A percentile compares a stretch with the other conserved stretches of the same genome.
Evolutionary conservation across 129 eudicot genomes (phyloP).

Genomic region (Arctium lappa): DNA sequence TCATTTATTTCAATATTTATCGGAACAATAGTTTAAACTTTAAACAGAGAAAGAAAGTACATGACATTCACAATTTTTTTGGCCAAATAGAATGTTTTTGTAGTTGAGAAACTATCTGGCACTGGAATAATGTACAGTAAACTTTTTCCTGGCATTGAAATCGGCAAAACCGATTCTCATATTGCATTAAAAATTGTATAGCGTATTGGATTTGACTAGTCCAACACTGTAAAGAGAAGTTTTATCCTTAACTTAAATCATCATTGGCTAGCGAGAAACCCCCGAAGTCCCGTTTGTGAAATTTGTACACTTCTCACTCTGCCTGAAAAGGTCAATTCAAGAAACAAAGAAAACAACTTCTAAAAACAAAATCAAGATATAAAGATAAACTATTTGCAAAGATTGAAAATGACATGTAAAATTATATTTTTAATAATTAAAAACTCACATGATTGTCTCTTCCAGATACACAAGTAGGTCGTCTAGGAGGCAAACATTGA

Average conservation of each 20-base stretch:
- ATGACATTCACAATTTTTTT: not conserved
- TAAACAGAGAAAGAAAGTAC: not conserved
- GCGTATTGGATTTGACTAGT: slow-evolving; percentile 10
- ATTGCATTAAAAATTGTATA: slow-evolving; percentile 5
- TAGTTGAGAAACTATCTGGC: not conserved
- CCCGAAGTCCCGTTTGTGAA: slow-evolving; percentile 9
- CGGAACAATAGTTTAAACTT: not conserved
- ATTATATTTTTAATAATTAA: not conserved
- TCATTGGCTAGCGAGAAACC: slow-evolving; percentile 12
- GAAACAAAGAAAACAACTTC: not conserved
- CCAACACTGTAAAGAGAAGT: slow-evolving; percentile 11
- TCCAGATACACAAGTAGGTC: slow-evolving; percentile 77
- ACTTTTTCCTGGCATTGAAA: not conserved
- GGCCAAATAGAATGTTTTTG: not conserved
- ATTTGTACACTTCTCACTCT: slow-evolving; percentile 22
- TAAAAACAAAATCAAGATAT: not conserved
- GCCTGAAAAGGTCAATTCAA: slow-evolving; percentile 12
- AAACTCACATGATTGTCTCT: slow-evolving; percentile 35
- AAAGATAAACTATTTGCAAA: not conserved
- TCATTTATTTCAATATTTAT: not conserved
- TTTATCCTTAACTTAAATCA: slow-evolving; percentile 14
- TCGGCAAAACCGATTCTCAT: slow-evolving; percentile 2
- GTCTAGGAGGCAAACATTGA: slow-evolving; percentile 78
- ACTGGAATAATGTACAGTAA: not conserved
- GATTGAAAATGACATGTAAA: not conserved